phyloP scores from a whole-genome alignment of 2,329 filamentous ascomycete species.

The Myriosclerotinia scirpicola region DNA sequence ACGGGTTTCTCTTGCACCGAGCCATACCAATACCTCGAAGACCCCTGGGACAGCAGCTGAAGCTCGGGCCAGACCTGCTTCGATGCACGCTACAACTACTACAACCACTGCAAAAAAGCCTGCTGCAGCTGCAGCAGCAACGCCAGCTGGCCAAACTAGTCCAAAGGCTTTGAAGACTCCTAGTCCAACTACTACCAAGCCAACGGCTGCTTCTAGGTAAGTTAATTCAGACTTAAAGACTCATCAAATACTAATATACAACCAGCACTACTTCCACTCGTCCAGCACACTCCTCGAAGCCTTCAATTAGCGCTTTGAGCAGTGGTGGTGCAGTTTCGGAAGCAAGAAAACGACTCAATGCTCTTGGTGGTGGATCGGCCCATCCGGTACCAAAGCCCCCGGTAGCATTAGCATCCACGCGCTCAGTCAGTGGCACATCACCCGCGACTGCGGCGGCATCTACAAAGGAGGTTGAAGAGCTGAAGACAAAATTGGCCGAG shows the following conservation, averaged over 20 bases:
- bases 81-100: conserved; percentile 21
- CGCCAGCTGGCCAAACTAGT: conserved; percentile 35
- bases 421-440: conserved; percentile 38
- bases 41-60: conserved; percentile 35
- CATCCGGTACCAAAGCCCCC: conserved; percentile 42
- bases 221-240: not conserved
- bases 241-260: conserved; percentile 17
- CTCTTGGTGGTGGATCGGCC: conserved; percentile 44
- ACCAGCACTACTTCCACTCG: conserved; percentile 42
- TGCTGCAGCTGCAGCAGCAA: conserved; percentile 23
- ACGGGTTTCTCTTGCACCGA: conserved; percentile 38
- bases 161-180: conserved; percentile 44
- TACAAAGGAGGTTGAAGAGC: conserved; percentile 49
- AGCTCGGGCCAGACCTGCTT: conserved; percentile 33
- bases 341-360: conserved; percentile 59
- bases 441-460: conserved; percentile 19
- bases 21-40: conserved; percentile 34
- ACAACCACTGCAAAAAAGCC: conserved; percentile 41
- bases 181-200: conserved; percentile 40
- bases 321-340: conserved; percentile 46
- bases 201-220: conserved; percentile 36
- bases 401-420: conserved; percentile 36
- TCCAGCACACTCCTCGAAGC: conserved; percentile 40
- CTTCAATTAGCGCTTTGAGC: conserved; percentile 33
- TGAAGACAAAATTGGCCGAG: conserved; percentile 59